phyloP scores from a whole-genome alignment of 768 basidiomycete species.

The Panus rudis region DNA sequence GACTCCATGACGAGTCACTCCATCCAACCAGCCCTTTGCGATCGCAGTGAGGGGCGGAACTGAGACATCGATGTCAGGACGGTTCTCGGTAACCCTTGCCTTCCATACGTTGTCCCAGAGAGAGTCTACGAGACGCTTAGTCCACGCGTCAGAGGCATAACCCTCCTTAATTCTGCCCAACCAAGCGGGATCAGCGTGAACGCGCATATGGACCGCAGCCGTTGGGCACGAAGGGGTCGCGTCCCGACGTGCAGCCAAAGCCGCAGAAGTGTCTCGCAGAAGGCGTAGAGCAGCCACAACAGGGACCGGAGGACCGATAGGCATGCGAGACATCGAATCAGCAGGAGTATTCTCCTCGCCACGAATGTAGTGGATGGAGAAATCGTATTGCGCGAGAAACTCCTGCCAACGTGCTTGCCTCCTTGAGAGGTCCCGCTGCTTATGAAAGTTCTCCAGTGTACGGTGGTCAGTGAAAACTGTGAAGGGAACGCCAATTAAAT shows the following conservation, averaged over 20 bases:
- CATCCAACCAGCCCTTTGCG: not conserved
- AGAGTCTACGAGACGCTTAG: too few relatives aligned
- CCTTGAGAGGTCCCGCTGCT: conserved; percentile 25
- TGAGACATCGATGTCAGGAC: too few relatives aligned
- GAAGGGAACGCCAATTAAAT: conserved; percentile 17
- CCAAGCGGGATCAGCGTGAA: not conserved
- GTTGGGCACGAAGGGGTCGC: too few relatives aligned
- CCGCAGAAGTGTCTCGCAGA: too few relatives aligned
- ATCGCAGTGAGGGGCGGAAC: too few relatives aligned
- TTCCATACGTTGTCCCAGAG: too few relatives aligned
- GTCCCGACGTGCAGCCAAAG: too few relatives aligned
- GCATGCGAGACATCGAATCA: conserved; percentile 22
- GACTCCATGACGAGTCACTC: not conserved
- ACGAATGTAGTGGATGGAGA: conserved; percentile 26
- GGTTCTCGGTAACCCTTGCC: too few relatives aligned
- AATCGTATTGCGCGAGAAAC: conserved; percentile 31
- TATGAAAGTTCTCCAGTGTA: conserved; percentile 27
- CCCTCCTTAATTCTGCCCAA: not conserved
- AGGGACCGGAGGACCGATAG: too few relatives aligned
- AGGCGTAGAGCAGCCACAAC: too few relatives aligned
- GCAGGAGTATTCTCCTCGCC: conserved; percentile 31
- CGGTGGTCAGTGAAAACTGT: conserved; percentile 32
- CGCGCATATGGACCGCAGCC: too few relatives aligned
- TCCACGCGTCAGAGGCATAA: not conserved
- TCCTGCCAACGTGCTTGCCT: conserved; percentile 33